Base-by-base conservation (phyloP, 768 basidiomycete genomes). In the Jaapia argillacea region DNA sequence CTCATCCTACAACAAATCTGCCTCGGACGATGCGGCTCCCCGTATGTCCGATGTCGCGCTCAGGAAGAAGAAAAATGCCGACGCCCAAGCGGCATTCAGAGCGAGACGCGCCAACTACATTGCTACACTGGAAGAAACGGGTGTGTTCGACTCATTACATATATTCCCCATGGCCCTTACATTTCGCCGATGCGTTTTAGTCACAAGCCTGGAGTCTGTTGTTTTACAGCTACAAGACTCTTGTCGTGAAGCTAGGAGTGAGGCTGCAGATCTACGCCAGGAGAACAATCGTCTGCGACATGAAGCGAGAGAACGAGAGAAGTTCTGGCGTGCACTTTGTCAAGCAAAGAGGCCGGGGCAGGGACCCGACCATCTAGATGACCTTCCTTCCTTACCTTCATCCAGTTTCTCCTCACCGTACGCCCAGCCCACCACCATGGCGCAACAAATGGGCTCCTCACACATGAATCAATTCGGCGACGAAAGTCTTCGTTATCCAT, bases 21-120 rank as follows among this genome's bases (percentile, higher is more conserved):
- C 53, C 59, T 63, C 68, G 51, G 48, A 59, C 43, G 63, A 65
- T 55, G 60, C 62, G 59, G 26, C 47, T 22, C 53, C 67, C 36
- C 71, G 72, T 49, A 58, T 79, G 58, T 71, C 79, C 51, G 81
- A 85, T 60, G 72, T 81, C 10, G 79, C 80, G 25, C 69, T 84
- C 53, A 68, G 85, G 50, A 87, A 86, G 68, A 86, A 85, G 70
- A 90, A 90, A 67, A 90, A 90, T 54, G 87, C 87, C 26, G 84
- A 88, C 57, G 87, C 87, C 2, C 87, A 90, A 63, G 86, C 87
- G 43, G 85, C 85, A 46, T 89, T 88, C 61, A 71, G 85, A 49
- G 82, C 81, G 40, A 66, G 85, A 51, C 73, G 87, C 51, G 85
- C 84, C 40, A 88, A 85, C 61, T 90, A 90, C 60, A 90, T 90